Evolutionary conservation across 441 rosid genomes (phyloP).

Genomic region (Arabidopsis lyrata): DNA sequence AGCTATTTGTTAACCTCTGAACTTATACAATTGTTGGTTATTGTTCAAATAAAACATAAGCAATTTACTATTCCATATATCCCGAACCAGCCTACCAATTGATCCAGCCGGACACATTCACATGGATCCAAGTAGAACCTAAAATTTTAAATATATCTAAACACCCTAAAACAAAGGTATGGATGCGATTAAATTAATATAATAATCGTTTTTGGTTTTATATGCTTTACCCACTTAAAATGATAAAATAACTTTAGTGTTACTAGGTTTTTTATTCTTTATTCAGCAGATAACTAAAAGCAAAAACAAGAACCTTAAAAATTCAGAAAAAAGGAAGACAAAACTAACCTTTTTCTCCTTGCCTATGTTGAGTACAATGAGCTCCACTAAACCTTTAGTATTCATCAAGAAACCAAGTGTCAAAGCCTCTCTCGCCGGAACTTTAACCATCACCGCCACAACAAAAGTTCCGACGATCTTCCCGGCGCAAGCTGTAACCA

Average conservation of each 20-base stretch:
- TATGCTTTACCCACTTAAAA: background rate
- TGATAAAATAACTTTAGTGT: background rate
- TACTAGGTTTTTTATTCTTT: constrained; percentile 6
- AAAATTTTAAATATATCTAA: background rate
- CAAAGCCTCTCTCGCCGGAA: constrained; percentile 72
- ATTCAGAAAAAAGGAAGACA: background rate
- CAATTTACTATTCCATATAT: background rate
- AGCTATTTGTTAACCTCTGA: too few species aligned
- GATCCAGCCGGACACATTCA: background rate
- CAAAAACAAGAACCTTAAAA: constrained; percentile 30
- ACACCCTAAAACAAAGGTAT: background rate
- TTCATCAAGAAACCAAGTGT: constrained; percentile 81
- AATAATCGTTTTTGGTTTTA: constrained; percentile 4
- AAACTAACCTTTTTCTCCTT: constrained; percentile 67
- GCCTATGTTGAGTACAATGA: constrained; percentile 84
- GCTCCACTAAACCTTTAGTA: constrained; percentile 84
- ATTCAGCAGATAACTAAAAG: constrained; percentile 1
- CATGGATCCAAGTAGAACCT: background rate
- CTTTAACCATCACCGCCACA: constrained; percentile 60
- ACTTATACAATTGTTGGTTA: too few species aligned
- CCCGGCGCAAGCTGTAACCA: constrained; percentile 70
- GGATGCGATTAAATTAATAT: background rate
- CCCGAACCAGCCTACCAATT: background rate
- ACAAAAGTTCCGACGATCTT: constrained; percentile 72
- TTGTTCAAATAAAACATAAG: background rate